A percentile compares a stretch with the other conserved stretches of the same genome.
Conservation (phyloP, 2,329 filamentous ascomycete species). For the Exophiala xenobiotica region DNA sequence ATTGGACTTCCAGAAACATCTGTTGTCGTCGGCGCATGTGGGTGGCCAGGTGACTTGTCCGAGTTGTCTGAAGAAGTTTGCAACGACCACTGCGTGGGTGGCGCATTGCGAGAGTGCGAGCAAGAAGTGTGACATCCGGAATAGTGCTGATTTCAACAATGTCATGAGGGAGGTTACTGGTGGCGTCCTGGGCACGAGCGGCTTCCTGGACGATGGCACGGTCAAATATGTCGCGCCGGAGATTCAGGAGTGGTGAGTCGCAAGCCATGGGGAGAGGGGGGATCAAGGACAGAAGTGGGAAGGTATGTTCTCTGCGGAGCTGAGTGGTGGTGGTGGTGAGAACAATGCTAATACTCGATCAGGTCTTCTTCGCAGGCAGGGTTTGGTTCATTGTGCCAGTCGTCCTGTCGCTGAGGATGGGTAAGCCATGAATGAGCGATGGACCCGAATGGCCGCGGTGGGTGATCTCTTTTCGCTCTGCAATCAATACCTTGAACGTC, state of each 20-base stretch:
- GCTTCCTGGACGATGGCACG: constrained; percentile 36
- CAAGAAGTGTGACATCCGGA: constrained; percentile 38
- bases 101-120: constrained; percentile 42
- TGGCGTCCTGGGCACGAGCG: constrained; percentile 38
- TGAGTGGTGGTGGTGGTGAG: too few species aligned
- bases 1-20: constrained; percentile 36
- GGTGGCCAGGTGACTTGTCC: constrained; percentile 38
- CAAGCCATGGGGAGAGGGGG: too few species aligned
- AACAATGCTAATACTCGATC: too few species aligned
- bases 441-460: too few species aligned
- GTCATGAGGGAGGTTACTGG: constrained; percentile 41
- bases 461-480: too few species aligned
- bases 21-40: constrained; percentile 32
- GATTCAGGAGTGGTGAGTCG: constrained; percentile 27
- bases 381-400: too few species aligned
- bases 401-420: too few species aligned
- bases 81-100: constrained; percentile 39
- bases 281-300: too few species aligned
- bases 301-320: too few species aligned
- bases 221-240: constrained; percentile 34
- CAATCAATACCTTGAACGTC: too few species aligned
- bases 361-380: too few species aligned
- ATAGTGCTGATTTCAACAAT: constrained; percentile 34
- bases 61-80: constrained; percentile 41
- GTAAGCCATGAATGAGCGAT: too few species aligned